Base-by-base conservation (phyloP, 148 eudicot genomes). In the Fagopyrum homotropicum region DNA sequence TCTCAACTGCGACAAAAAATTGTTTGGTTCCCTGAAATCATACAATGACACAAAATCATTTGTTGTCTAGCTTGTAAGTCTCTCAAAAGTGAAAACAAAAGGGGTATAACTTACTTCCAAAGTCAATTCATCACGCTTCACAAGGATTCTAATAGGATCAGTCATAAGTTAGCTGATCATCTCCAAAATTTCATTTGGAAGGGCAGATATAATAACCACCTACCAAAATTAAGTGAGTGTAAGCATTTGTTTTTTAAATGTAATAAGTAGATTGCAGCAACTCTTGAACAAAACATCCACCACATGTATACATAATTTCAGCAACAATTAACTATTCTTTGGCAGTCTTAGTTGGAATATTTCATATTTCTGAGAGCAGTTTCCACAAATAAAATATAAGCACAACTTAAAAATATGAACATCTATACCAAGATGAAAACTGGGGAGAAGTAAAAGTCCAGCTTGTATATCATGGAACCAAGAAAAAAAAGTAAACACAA, bases 71-170 rank as follows among this genome's bases (percentile, higher is more conserved):
- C 66, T 59, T 59, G 12, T 59, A 59, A 59, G 26, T 59, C 40
- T 4, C 9, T 22, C 29, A 66, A 63, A 74, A 35, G 60, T 10
- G 29, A 56, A 49, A 40, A 43, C 19, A 29, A 46, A 66, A 56
- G 63, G 1, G 29, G 52, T 43, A 8, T 1, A 44, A 59, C 86
- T 70, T 75, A 88, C 98, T 93, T 94, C 97, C 35, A 94, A 89
- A 77, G 98, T 94, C 93, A 94, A 85, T 73, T 94, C 98, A 90
- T 94, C 98, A 94, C 97, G 98, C 80, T 94, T 94, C 59, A 91
- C 98, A 60, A 94, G 97, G 79, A 94, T 94, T 57, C 96, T 84
- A 73, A 94, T 90, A 72, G 98, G 98, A 80, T 94, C 98, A 9
- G 96, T 88, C 98, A 94, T 94, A 79, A 94, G 91, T 80, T 94